phyloP scores from a whole-genome alignment of 192 early-diverging fungal species.

The Mortierella hygrophila region DNA sequence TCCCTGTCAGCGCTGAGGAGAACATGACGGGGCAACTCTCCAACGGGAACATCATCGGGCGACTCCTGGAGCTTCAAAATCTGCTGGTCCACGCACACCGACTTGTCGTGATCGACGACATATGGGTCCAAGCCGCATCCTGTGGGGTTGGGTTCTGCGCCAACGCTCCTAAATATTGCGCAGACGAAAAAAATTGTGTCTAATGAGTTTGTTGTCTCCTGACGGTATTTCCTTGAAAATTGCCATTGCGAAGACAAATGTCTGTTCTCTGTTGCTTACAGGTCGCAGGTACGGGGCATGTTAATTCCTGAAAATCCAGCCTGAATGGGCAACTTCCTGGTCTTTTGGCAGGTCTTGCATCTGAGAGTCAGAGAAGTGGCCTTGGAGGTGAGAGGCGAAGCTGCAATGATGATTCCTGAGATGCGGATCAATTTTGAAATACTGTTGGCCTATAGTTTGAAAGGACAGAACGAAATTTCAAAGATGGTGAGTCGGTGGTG shows the following conservation, averaged over 20 bases:
- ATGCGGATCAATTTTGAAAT: conserved; percentile 96
- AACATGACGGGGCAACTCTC: conserved; percentile 97
- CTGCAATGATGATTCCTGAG: conserved; percentile 96
- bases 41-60: conserved; percentile 96
- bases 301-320: conserved; percentile 88
- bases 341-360: conserved; percentile 90
- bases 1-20: conserved; percentile 90
- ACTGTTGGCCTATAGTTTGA: conserved; percentile 68
- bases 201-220: neutral
- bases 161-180: conserved; percentile 22
- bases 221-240: too few species aligned
- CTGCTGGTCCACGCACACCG: conserved; percentile 96
- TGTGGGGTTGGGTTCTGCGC: conserved; percentile 58
- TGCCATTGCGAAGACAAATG: conserved; percentile 35
- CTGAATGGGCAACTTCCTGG: conserved; percentile 83
- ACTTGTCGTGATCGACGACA: conserved; percentile 95
- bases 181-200: neutral
- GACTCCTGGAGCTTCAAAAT: conserved; percentile 97
- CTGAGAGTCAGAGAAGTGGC: conserved; percentile 90
- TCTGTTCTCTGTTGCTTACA: conserved; percentile 62
- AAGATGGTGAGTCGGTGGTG: neutral
- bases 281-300: conserved; percentile 91
- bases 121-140: conserved; percentile 92
- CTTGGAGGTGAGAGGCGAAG: conserved; percentile 88
- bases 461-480: neutral